These are phyloP conservation scores for Hypoxylon trugodes DNA, from an alignment of 495 filamentous ascomycete species.

Conservation along the genomic window DNA sequence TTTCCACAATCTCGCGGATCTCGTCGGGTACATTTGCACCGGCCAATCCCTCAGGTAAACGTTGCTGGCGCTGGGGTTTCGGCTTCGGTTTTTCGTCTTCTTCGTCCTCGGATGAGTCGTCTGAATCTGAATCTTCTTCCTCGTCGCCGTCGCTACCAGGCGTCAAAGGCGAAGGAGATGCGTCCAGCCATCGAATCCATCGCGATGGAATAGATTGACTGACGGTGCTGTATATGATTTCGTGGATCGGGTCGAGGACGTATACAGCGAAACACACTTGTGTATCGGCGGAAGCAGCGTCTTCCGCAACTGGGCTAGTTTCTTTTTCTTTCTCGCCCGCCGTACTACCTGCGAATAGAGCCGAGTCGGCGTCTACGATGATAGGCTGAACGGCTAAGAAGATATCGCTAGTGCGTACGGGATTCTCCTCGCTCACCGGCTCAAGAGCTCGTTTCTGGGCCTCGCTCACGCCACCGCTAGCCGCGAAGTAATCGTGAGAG, in stretches of 20 bases:
- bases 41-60: too few species aligned
- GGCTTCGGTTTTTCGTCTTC: conserved; percentile 31
- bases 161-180: conserved; percentile 64
- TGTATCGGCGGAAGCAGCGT: conserved; percentile 59
- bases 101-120: too few species aligned
- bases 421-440: conserved; percentile 80
- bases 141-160: conserved; percentile 52
- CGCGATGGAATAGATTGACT: conserved; percentile 84
- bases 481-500: conserved; percentile 79
- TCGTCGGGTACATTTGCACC: conserved; percentile 70
- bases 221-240: conserved; percentile 83
- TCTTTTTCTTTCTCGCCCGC: conserved; percentile 62
- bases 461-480: conserved; percentile 78
- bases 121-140: too few species aligned
- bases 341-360: conserved; percentile 69
- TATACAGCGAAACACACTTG: conserved; percentile 87
- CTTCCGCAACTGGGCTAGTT: conserved; percentile 55
- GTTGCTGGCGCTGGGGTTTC: too few species aligned
- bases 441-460: conserved; percentile 80
- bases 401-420: conserved; percentile 89
- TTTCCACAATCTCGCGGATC: conserved; percentile 86
- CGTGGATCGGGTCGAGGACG: conserved; percentile 91
- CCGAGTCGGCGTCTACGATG: conserved; percentile 63
- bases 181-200: conserved; percentile 94
- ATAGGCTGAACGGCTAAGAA: conserved; percentile 95